Evolutionary conservation across 306 rosid species (phyloP), one percentile per base, ranked within the genome.

Genomic region (Castanopsis chinensis): DNA sequence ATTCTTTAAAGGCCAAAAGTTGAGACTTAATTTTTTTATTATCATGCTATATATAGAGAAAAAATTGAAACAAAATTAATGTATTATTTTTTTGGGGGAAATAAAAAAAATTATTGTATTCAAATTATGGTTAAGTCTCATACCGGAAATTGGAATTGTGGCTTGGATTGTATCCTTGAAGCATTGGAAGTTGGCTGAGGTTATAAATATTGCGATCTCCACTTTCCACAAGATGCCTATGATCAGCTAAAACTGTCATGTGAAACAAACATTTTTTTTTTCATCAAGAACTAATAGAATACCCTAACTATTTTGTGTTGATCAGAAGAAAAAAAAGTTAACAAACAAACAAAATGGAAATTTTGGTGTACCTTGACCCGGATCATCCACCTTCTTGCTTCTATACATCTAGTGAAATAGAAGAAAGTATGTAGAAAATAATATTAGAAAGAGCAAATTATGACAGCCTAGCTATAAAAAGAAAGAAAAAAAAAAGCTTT

Each of bases 181-280:
- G 90, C 93, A 94, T 90, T 45, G 97, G 92, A 85, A 94, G 85
- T 83, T 91, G 97, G 86, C 90, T 92, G 79, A 94, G 86, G 73
- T 85, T 90, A 70, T 88, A 94, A 71, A 92, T 87, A 83, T 92
- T 92, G 78, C 83, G 91, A 72, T 91, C 97, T 81, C 88, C 95
- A 86, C 67, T 85, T 78, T 92, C 92, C 84, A 83, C 85, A 58
- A 91, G 86, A 71, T 83, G 82, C 74, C 92, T 87, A 77, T 89
- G 92, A 64, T 89, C 90, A 18, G 52, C 89, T 69, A 92, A 7
- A 3, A 80, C 91, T 85, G 90, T 78, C 73, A 85, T 63, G 76
- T 15, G 61, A 33, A 73, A 78, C 58, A 54, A 63, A 68, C 53
- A 7, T 37, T 7, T 32, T 70, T 30, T 32, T 17, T 57, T 28